Base-by-base conservation (phyloP, 1,139 yeast genomes). In the Entelexis sorbosivorans region DNA sequence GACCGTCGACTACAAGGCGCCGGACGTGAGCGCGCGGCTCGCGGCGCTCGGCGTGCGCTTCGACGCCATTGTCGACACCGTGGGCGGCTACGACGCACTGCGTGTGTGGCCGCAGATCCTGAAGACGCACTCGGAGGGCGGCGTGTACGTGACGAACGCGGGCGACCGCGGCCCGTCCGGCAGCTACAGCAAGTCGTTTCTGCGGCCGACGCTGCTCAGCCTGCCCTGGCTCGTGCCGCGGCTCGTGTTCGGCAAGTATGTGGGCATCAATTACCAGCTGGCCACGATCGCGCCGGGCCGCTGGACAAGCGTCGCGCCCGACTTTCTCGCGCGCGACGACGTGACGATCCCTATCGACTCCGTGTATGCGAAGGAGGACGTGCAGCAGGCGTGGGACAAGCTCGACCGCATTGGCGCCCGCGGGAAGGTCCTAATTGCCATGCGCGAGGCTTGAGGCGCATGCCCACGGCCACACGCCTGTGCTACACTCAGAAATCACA, bases 371-470 rank as follows among this genome's bases (percentile, higher is more conserved):
- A 72, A 81, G 59, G 73, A 69, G 4, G 73, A 81, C 16, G 75
- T 66, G 58, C 61, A 73, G 46, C 62, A 68, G 6, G 91, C 86
- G 0, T 61, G 74, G 49, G 73, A 74, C 7, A 69, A 66, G 55
- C 63, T 81, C 36, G 64, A 63, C 16, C 64, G 71, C 16, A 75
- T 76, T 51, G 70, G 65, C 48, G 79, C 82, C 3, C 72, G 71
- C 53, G 94, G 94, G 38, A 84, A 84, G 63, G 71, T 83, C 38
- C 73, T 83, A 8, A 44, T 67, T 7, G 38, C 29, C 29, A 32
- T 32, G 29, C 29, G n/a, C n/a, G n/a, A n/a, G n/a, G n/a, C n/a
- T n/a, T n/a, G n/a, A n/a, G n/a, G n/a, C n/a, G n/a, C n/a, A n/a
- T n/a, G n/a, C n/a, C n/a, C n/a, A n/a, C n/a, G n/a, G n/a, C n/a